phyloP scores from a whole-genome alignment of 495 filamentous ascomycete species.

The Aspergillus funiculosus region DNA sequence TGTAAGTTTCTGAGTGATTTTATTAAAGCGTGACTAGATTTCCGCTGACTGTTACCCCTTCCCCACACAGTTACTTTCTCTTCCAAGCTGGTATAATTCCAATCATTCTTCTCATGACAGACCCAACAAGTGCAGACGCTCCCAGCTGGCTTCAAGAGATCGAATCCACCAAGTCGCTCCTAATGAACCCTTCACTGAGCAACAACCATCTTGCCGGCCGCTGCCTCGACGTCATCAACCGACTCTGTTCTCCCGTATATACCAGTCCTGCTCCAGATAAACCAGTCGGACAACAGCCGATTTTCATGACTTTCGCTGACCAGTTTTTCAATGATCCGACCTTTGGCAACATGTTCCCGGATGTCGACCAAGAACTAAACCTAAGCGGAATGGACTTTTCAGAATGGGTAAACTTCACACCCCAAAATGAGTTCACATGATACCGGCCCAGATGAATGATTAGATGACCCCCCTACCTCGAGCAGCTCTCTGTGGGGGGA shows the following conservation, averaged over 20 bases:
- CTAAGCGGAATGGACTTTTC: slow-evolving; percentile 40
- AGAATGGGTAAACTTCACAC: slow-evolving; percentile 41
- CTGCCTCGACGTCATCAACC: slow-evolving; percentile 41
- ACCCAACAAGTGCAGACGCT: slow-evolving; percentile 40
- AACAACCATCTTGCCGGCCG: slow-evolving; percentile 41
- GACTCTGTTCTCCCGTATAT: slow-evolving; percentile 35
- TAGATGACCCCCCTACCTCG: too few relatives aligned
- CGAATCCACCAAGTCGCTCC: slow-evolving; percentile 41
- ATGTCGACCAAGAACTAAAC: slow-evolving; percentile 34
- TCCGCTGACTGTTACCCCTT: background rate
- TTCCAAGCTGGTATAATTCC: slow-evolving; percentile 51
- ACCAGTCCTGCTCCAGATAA: slow-evolving; percentile 8
- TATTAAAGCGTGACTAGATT: background rate
- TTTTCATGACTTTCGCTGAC: slow-evolving; percentile 39
- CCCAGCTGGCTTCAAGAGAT: slow-evolving; percentile 43
- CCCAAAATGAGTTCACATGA: slow-evolving; percentile 25
- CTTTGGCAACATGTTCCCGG: slow-evolving; percentile 37
- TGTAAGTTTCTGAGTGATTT: slow-evolving; percentile 27
- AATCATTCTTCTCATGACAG: slow-evolving; percentile 45
- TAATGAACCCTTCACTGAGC: slow-evolving; percentile 38
- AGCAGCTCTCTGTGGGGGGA: too few relatives aligned
- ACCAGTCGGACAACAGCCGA: slow-evolving; percentile 17
- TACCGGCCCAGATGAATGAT: background rate
- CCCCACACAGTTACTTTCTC: slow-evolving; percentile 41
- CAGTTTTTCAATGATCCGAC: slow-evolving; percentile 36